These are phyloP conservation scores for Cercophora samala DNA, from an alignment of 495 filamentous ascomycete genomes.

Conservation along the genomic window DNA sequence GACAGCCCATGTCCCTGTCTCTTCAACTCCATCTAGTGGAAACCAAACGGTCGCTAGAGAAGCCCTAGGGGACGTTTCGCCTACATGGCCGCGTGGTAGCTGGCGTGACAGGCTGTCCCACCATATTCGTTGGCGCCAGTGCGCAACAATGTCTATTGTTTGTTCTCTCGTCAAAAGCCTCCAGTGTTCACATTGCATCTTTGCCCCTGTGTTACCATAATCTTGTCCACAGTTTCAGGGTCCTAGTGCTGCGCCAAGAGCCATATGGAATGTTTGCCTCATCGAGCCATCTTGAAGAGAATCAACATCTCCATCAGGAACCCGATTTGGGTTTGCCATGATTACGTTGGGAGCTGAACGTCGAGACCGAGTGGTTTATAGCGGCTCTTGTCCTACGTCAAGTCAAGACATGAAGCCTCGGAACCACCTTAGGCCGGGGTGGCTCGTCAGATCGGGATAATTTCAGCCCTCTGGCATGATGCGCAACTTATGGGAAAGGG, in stretches of 20 bases:
- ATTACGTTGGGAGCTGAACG: not conserved
- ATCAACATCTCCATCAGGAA: not conserved
- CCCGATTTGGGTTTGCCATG: not conserved
- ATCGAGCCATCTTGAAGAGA: not conserved
- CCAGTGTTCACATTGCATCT: not conserved
- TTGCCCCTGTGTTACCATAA: not conserved
- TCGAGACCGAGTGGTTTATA: not conserved
- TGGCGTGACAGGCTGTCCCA: not conserved
- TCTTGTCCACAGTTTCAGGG: not conserved
- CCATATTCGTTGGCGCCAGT: not conserved
- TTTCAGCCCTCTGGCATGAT: not conserved
- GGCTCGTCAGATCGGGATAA: not conserved
- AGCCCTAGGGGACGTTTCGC: not conserved
- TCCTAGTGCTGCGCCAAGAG: not conserved
- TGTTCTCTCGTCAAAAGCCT: not conserved
- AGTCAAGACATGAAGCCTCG: not conserved
- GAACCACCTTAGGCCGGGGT: not conserved
- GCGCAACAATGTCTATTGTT: not conserved
- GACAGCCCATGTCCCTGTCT: not conserved
- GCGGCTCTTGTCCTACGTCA: not conserved
- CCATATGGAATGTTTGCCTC: not conserved
- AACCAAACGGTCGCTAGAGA: not conserved
- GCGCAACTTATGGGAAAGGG: not conserved
- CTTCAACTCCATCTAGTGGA: not conserved
- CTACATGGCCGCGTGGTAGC: not conserved